Base-by-base conservation (phyloP, 441 rosid genomes). In the Populus hybrid region DNA sequence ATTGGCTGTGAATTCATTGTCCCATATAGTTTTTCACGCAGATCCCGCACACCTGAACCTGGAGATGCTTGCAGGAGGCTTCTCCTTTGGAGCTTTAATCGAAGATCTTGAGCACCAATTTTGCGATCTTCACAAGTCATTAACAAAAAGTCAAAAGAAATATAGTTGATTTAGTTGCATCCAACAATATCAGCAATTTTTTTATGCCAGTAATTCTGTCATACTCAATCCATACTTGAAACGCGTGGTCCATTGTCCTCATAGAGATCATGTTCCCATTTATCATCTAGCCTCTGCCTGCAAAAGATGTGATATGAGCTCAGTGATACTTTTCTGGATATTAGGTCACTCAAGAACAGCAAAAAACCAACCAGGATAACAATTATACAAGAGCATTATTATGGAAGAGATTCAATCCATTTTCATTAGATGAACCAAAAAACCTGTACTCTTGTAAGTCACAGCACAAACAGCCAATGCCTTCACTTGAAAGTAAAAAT, bases 261-360 rank as follows among this genome's bases (percentile, higher is more conserved):
- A 79, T 83, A 94, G 83, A 97, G 98, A 89, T 97, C 99, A 83
- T 97, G 99, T 88, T 94, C 97, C 99, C 99, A 97, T 83, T 89
- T 97, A 83, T 94, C 97, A 79, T 91, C 95, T 80, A 90, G 95
- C 89, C 99, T 89, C 84, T 89, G 95, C 84, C 99, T 94, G 92
- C 84, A 89, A 40, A 11, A 9, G 20, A 53, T 6, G 75, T 21
- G 21, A 28, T 59, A 80, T 65, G 10, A 73, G 74, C 70, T 29
- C 20, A 68, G 16, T 24, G 33, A 67, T 28, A 77, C 65, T 61
- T 23, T 21, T 9, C 24, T 21, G 65, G 28, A 61, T 61, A 61
- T 21, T 9, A 21, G 28, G 26, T 8, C 26, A 61, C 28, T 61
- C 65, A n/a, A 61, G 65, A 23, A 21, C 65, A 61, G 9, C 24